Percentiles rank a stretch among this genome's conserved stretches.
Conservation (phyloP, 1,284 basidiomycete genomes). For the Trametes sp. region DNA sequence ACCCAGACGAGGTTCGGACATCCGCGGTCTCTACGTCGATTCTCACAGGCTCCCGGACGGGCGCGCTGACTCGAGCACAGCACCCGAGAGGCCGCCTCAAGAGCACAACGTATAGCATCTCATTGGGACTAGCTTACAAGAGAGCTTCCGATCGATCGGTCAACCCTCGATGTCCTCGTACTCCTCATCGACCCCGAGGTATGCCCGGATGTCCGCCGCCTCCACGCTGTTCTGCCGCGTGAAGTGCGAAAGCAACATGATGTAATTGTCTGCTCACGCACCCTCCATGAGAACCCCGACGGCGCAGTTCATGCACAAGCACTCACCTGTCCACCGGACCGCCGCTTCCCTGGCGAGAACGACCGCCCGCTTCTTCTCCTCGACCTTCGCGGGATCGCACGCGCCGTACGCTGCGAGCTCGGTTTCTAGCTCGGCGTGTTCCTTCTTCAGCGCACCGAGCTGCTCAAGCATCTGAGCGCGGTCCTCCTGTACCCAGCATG, state of each 20-base stretch:
- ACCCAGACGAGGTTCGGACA: no score
- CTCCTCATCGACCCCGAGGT: slow-evolving; percentile 71
- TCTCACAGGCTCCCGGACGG: no score
- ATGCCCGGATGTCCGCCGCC: slow-evolving; percentile 65
- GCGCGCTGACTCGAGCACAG: no score
- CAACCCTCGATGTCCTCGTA: slow-evolving; percentile 67
- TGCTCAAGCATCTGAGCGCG: slow-evolving; percentile 58
- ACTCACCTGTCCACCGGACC: slow-evolving; percentile 84
- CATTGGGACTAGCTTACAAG: no score
- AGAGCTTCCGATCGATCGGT: background rate
- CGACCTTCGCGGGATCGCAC: slow-evolving; percentile 82
- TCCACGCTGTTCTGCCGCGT: slow-evolving; percentile 66
- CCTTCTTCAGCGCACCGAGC: slow-evolving; percentile 58
- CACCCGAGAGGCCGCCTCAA: no score
- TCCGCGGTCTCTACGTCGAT: no score
- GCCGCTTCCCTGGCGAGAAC: slow-evolving; percentile 82
- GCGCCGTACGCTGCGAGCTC: slow-evolving; percentile 82
- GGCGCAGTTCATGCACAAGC: background rate
- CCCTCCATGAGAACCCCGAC: background rate
- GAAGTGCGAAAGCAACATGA: slow-evolving; percentile 67
- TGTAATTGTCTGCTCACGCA: slow-evolving; percentile 39
- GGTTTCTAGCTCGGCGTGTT: slow-evolving; percentile 63
- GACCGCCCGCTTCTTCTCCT: slow-evolving; percentile 74
- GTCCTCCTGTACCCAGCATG: slow-evolving; percentile 53
- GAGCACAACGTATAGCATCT: no score